These are phyloP conservation scores for Reutealis trisperma DNA, from an alignment of 345 rosid genomes.

Conservation along the genomic window DNA sequence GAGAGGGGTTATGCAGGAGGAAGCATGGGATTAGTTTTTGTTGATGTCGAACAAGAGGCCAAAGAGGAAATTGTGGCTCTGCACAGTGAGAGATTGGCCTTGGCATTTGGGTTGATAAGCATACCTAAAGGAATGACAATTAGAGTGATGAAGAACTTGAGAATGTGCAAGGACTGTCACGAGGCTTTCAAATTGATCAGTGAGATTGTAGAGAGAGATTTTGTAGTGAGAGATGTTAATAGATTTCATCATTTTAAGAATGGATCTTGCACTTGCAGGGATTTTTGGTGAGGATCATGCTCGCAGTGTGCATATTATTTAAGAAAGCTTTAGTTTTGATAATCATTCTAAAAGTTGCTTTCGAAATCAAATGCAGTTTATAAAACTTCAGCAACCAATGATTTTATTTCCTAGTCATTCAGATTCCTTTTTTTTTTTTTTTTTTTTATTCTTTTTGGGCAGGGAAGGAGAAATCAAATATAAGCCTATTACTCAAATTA, in stretches of 20 bases:
- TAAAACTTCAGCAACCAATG: too few relatives aligned
- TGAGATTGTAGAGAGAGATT: constrained; percentile 55
- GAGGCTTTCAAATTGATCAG: constrained; percentile 68
- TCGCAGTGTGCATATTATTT: too few relatives aligned
- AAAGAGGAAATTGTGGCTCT: constrained; percentile 52
- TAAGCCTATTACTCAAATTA: too few relatives aligned
- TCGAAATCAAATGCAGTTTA: too few relatives aligned
- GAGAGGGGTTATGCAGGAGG: constrained; percentile 52
- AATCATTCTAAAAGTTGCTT: too few relatives aligned
- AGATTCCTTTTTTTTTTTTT: too few relatives aligned
- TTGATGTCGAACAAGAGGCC: constrained; percentile 72
- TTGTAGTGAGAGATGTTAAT: constrained; percentile 70
- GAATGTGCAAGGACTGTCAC: constrained; percentile 77
- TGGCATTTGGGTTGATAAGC: constrained; percentile 55
- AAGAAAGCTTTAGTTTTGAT: too few relatives aligned
- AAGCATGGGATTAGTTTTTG: constrained; percentile 42
- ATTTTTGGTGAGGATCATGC: constrained; percentile 53
- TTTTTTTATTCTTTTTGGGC: too few relatives aligned
- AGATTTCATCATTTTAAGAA: constrained; percentile 68
- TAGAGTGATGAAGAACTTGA: constrained; percentile 66
- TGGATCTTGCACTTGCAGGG: constrained; percentile 61
- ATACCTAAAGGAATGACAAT: constrained; percentile 46
- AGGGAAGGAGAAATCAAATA: too few relatives aligned
- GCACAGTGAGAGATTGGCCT: constrained; percentile 77
- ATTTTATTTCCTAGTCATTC: too few relatives aligned